Conservation (phyloP, 495 filamentous ascomycete species). For the Chaetomium tenue region DNA sequence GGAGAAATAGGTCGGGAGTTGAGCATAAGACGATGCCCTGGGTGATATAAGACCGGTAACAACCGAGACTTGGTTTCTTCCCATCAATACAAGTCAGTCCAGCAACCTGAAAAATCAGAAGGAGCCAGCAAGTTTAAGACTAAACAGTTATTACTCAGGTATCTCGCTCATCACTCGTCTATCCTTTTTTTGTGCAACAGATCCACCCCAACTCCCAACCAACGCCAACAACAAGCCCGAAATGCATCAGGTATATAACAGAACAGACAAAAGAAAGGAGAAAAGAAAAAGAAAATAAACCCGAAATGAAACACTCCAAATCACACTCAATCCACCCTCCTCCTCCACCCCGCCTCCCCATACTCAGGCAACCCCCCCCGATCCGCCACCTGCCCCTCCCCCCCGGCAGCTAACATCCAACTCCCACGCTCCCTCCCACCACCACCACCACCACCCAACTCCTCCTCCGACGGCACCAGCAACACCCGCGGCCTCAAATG, state of each 20-base stretch:
- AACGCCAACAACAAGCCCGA: too few species aligned
- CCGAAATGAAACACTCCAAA: neutral
- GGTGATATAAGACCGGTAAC: neutral
- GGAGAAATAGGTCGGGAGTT: too few species aligned
- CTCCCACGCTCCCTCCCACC: constrained; percentile 5
- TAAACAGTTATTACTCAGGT: neutral
- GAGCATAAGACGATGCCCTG: too few species aligned
- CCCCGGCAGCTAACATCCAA: constrained; percentile 17
- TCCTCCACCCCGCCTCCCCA: constrained; percentile 15
- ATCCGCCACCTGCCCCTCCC: neutral
- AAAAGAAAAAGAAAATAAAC: neutral
- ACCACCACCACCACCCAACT: neutral
- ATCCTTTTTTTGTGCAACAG: neutral
- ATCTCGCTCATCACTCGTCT: neutral
- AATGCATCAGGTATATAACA: too few species aligned
- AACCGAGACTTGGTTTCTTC: neutral
- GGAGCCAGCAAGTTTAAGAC: neutral
- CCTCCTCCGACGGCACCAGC: constrained; percentile 13
- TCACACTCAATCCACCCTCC: neutral
- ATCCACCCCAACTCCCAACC: neutral
- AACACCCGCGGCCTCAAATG: constrained; percentile 50
- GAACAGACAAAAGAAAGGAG: neutral
- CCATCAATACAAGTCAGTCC: too few species aligned
- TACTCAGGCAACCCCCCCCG: constrained; percentile 35
- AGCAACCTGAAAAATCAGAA: too few species aligned